Evolutionary conservation across 2,329 filamentous ascomycete species (phyloP).

Genomic region (Pseudogymnoascus sp.): DNA sequence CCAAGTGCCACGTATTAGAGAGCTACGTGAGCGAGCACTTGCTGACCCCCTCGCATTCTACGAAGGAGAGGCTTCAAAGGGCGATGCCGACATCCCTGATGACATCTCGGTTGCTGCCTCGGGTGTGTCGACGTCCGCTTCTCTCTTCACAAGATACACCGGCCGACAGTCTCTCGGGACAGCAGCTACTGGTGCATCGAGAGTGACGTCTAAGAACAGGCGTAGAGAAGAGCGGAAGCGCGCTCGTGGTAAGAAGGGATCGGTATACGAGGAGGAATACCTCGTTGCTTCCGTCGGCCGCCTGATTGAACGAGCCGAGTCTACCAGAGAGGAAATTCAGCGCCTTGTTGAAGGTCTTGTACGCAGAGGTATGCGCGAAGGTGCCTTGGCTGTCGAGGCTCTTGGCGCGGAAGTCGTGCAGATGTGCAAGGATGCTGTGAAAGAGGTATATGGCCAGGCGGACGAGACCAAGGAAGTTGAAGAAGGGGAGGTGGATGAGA

Average conservation of each 20-base stretch:
- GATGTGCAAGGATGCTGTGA: conserved; percentile 57
- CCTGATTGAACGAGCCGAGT: conserved; percentile 74
- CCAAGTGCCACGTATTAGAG: conserved; percentile 77
- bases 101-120: conserved; percentile 88
- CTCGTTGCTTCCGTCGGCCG: conserved; percentile 79
- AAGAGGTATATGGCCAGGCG: conserved; percentile 56
- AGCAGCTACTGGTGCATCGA: conserved; percentile 62
- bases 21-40: conserved; percentile 71
- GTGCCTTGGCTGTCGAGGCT: conserved; percentile 68
- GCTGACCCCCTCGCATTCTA: conserved; percentile 85
- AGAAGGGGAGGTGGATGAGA: conserved; percentile 21
- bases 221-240: conserved; percentile 90
- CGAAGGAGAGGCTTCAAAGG: conserved; percentile 60
- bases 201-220: conserved; percentile 81
- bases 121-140: conserved; percentile 71
- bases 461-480: conserved; percentile 17
- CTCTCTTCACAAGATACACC: conserved; percentile 88
- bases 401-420: conserved; percentile 67
- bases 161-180: conserved; percentile 61
- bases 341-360: conserved; percentile 69
- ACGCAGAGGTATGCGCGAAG: conserved; percentile 77
- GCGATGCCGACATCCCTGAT: conserved; percentile 69
- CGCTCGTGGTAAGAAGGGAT: conserved; percentile 89
- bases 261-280: conserved; percentile 97
- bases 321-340: conserved; percentile 62